Base-by-base conservation (phyloP, 176 grass and related monocot species). In the Paspalum vaginatum region DNA sequence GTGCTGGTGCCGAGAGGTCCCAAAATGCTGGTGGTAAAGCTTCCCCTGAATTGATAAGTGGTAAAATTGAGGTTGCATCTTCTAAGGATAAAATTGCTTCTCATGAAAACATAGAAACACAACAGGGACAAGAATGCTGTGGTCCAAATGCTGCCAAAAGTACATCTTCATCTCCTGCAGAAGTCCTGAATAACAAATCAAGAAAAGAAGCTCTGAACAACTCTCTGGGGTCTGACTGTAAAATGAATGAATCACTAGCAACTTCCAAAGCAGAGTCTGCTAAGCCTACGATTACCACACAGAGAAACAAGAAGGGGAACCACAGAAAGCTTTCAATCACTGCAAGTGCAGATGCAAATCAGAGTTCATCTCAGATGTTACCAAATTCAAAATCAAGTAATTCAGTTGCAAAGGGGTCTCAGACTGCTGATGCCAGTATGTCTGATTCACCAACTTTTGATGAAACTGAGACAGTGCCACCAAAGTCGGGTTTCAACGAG, bases 41-140 rank as follows among this genome's bases (percentile, higher is more conserved):
- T 79, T 5, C 40, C 24, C 7, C 21, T 77, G 39, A 13, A 83
- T 51, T 40, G 41, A 14, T 40, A 61, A 41, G 17, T 10, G 56
- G 32, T 43, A 79, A 79, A 79, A 42, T 20, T 56, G 39, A 68
- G 12, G 17, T 22, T 67, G 51, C 76, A 75, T 38, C 86, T 61
- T 74, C 27, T 17, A 65, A 79, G 59, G 51, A 77, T 74, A 83
- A 77, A 70, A 72, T 70, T 56, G 37, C 80, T 68, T 83, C 84
- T 81, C 59, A 11, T 83, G 68, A 84, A 71, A 91, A 63, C 37
- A n/a, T 78, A 59, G 78, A 81, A 41, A 17, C 13, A 41, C 60
- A 79, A 74, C 43, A 27, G 14, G 75, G 26, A 53, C 72, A 61
- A 59, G 65, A 49, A 52, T 44, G 32, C 44, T 13, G 42, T 57